Base-by-base conservation (phyloP, 2,329 filamentous ascomycete species). In the Fusarium mangiferae region DNA sequence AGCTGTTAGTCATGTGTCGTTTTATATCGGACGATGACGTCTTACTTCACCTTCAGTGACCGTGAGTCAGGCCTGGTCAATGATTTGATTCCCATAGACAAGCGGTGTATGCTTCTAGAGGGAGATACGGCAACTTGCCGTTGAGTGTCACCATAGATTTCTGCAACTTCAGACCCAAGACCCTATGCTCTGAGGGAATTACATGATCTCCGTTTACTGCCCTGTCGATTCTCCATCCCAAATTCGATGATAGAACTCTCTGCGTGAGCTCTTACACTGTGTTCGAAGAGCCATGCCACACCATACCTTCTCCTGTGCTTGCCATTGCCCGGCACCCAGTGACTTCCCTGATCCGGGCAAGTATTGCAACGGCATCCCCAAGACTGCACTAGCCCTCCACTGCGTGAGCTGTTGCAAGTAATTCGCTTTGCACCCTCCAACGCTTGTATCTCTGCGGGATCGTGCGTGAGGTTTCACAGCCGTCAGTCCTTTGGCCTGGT, bases 221-320 rank as follows among this genome's bases (percentile, higher is more conserved):
- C 2, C 15, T 18, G 8, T 28, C 8, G 2, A 42, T 42, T 39
- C 18, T 24, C n/a, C 20, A 30, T 55, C 35, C 51, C 9, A 0
- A 6, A 22, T 17, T 30, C 22, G 4, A 18, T n/a, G 15, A n/a
- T 15, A 28, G 14, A 55, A 13, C 9, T 35, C 24, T 55, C 11
- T 28, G 35, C 18, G 20, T 17, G 20, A 55, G 13, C 51, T 30
- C 36, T 30, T 30, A 2, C 13, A 36, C 82, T 81, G 8, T 83
- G 78, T 52, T 82, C 89, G 89, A 91, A 72, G 91, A 91, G 79
- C 91, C 88, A 78, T 90, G 90, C 81, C 91, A 81, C 91, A 90
- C 89, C 89, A 91, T 12, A 86, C 88, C 76, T 91, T 89, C 79
- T 91, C 89, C 1, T 87, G 87, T 89, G 91, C 91, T 83, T 91